Base-by-base conservation (phyloP, 2,329 filamentous ascomycete genomes). In the Alternaria angustiovoidea region DNA sequence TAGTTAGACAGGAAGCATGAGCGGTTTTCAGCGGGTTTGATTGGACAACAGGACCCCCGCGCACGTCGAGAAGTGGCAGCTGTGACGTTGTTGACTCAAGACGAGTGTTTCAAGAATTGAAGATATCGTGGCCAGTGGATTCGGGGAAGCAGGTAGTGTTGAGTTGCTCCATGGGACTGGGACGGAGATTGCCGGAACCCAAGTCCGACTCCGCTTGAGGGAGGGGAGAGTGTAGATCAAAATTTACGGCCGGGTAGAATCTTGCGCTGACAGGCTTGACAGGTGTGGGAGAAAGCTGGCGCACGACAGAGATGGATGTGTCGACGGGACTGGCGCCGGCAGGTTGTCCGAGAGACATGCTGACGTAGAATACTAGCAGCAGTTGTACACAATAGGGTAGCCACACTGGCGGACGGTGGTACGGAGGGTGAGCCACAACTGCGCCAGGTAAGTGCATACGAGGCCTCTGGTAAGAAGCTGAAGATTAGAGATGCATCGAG, bases 51-150 rank as follows among this genome's bases (percentile, higher is more conserved):
- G 30, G 32, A 55, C 28, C 63, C 59, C 57, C 57, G 20, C 47
- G 42, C 57, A 44, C 47, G 56, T 36, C 38, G 36, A 54, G 54
- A 51, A 57, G 49, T 66, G 64, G 62, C 64, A 66, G 62, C 39
- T 57, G 46, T 63, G 64, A 68, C 47, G 57, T 64, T 59, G 53
- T 54, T 61, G 63, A 53, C 42, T 41, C 51, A 49, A 28, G 56
- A 44, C 48, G 47, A 20, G 51, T 32, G 60, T 55, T 56, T 62
- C 59, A 52, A 39, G 43, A 61, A 44, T 47, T 30, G 39, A 24
- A 42, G 38, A 34, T 49, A 38, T 44, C 16, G 42, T 30, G 32
- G 51, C 36, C 51, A 54, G 43, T 36, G 43, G 48, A 32, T 22
- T 34, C 42, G 36, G 36, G 14, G 52, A 44, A 14, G 41, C 26